phyloP scores from a whole-genome alignment of 208 protist species.

The Novymonas esmeraldas region DNA sequence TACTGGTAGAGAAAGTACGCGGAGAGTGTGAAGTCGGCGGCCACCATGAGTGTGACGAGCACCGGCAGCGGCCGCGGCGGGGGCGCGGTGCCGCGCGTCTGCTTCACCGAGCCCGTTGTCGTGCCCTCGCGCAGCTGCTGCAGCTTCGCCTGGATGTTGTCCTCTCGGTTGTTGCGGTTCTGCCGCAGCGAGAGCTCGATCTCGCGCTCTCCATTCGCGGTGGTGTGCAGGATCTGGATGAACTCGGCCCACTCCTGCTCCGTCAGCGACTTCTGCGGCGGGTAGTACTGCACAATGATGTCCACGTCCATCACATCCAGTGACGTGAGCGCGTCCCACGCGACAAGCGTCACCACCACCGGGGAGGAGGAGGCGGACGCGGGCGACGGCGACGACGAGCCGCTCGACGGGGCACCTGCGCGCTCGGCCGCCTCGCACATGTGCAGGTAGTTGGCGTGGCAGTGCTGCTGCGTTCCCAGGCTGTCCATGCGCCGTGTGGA shows the following conservation, averaged over 20 bases:
- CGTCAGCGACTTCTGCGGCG: constrained; percentile 76
- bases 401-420: background rate
- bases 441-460: constrained; percentile 18
- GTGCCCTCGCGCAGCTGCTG: constrained; percentile 38
- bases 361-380: constrained; percentile 6
- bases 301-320: constrained; percentile 87
- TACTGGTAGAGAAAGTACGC: constrained; percentile 76
- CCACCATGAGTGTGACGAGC: constrained; percentile 56
- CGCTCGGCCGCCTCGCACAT: constrained; percentile 22
- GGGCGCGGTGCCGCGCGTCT: background rate
- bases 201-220: constrained; percentile 56
- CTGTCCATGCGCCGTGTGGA: constrained; percentile 56
- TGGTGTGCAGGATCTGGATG: constrained; percentile 79
- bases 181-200: constrained; percentile 45
- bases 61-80: constrained; percentile 38
- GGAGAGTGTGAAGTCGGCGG: constrained; percentile 66
- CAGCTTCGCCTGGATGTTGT: constrained; percentile 41
- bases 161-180: constrained; percentile 51
- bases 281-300: constrained; percentile 74
- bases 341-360: constrained; percentile 43
- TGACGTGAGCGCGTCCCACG: constrained; percentile 66
- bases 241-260: constrained; percentile 70
- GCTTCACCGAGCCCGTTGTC: background rate
- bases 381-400: background rate
- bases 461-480: constrained; percentile 31